Base-by-base conservation (phyloP, 2,329 filamentous ascomycete genomes). In the Geosmithia flava region DNA sequence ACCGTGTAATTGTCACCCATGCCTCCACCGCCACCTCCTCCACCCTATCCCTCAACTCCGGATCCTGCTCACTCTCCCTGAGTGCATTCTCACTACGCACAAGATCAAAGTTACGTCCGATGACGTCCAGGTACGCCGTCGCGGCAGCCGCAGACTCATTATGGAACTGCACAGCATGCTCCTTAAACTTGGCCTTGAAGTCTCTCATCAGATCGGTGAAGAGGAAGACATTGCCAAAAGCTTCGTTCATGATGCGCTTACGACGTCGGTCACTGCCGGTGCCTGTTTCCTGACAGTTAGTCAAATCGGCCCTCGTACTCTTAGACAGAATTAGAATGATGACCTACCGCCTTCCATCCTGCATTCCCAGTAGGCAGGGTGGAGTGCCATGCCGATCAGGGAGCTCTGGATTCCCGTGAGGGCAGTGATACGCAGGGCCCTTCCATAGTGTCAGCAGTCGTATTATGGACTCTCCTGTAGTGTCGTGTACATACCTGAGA, bases 61-160 rank as follows among this genome's bases (percentile, higher is more conserved):
- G 48, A 42, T 50, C 48, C 33, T 30, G 41, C 42, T 50, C 48
- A 27, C 48, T 45, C 42, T 50, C 45, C 30, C 41, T 17, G 3
- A 46, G 29, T 10, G 43, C 48, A 19, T 23, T 50, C 45, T 47
- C 48, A n/a, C 23, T 20, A 7, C 48, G 20, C 3, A 50, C 48
- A 20, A 50, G 33, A 27, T 47, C 45, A 11, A 50, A 27, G 40
- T 45, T 46, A 15, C 41, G 15, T 16, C 11, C 15, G 6, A 47
- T 27, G 15, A 23, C 17, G 8, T 37, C 30, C 20, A 50, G 46
- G 33, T 50, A 47, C n/a, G 23, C 45, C n/a, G 19, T 15, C n/a
- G 40, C 20, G 11, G 45, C 29, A 13, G 15, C 23, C 15, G 3
- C 2, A 11, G 47, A 39, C 8, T 29, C 41, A 6, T 23, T 45